Conservation (phyloP, 2,329 filamentous ascomycete genomes). For the Hypoxylon sp. region DNA sequence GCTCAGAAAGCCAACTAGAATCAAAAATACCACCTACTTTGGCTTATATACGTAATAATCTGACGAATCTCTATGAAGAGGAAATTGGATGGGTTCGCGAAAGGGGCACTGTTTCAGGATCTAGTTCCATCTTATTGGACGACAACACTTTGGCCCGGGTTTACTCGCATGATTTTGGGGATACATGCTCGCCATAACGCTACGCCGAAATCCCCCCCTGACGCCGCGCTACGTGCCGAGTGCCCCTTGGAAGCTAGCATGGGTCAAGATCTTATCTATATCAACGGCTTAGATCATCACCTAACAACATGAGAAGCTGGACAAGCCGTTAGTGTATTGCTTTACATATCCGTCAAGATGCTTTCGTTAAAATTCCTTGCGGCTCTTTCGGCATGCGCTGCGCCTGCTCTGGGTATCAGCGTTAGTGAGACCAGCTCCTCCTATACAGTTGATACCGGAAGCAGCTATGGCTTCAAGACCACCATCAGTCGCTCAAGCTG, state of each 20-base stretch:
- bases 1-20: not conserved
- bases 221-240: not conserved
- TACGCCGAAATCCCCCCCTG: conserved; percentile 16
- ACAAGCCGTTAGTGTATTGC: conserved; percentile 18
- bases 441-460: conserved; percentile 51
- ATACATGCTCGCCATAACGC: conserved; percentile 26
- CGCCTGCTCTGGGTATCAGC: conserved; percentile 48
- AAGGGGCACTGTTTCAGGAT: conserved; percentile 23
- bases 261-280: conserved; percentile 31
- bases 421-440: conserved; percentile 46
- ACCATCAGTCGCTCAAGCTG: conserved; percentile 59
- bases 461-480: conserved; percentile 50
- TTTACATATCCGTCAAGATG: conserved; percentile 38
- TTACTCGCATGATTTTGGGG: conserved; percentile 10
- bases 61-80: conserved; percentile 24
- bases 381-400: conserved; percentile 47
- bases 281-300: conserved; percentile 18
- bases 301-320: conserved; percentile 18
- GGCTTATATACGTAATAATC: conserved; percentile 19
- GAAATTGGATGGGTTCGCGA: conserved; percentile 21
- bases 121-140: conserved; percentile 24
- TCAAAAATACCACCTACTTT: conserved; percentile 17
- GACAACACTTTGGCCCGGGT: not conserved
- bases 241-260: conserved; percentile 17
- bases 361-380: conserved; percentile 34